Conservation (phyloP, 805 yeast genomes). For the Nakazawaea wickerhamii region DNA sequence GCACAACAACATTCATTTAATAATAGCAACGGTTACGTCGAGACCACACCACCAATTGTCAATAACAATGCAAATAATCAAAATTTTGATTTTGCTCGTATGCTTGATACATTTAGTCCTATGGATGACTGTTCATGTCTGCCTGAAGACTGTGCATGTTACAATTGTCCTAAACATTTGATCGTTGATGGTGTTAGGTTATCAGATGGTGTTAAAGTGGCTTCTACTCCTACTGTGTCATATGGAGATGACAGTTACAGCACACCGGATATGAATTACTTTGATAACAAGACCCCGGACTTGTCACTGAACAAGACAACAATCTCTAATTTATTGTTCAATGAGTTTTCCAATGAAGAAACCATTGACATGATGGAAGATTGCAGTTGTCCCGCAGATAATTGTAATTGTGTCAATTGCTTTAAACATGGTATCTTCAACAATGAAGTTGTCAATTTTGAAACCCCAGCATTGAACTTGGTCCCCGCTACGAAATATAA, state of each 20-base stretch:
- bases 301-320: slow-evolving; percentile 1
- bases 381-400: slow-evolving; percentile 27
- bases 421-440: slow-evolving; percentile 25
- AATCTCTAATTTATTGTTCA: slow-evolving; percentile 6
- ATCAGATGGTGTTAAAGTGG: slow-evolving; percentile 23
- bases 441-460: slow-evolving; percentile 11
- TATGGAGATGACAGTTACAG: neutral
- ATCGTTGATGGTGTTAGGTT: slow-evolving; percentile 26
- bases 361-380: slow-evolving; percentile 16
- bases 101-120: slow-evolving; percentile 6
- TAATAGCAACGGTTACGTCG: neutral
- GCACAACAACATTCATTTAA: neutral
- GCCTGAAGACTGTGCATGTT: slow-evolving; percentile 28
- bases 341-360: slow-evolving; percentile 6
- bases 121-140: slow-evolving; percentile 25
- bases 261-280: neutral
- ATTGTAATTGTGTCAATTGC: slow-evolving; percentile 26
- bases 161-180: slow-evolving; percentile 29
- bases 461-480: slow-evolving; percentile 5
- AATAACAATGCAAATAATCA: no score
- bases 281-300: neutral
- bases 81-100: neutral
- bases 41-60: neutral
- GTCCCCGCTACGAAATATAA: neutral
- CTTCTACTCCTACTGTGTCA: neutral